Conservation (phyloP, 108 stramenopile species). For the Fragilariopsis cylindrus region DNA sequence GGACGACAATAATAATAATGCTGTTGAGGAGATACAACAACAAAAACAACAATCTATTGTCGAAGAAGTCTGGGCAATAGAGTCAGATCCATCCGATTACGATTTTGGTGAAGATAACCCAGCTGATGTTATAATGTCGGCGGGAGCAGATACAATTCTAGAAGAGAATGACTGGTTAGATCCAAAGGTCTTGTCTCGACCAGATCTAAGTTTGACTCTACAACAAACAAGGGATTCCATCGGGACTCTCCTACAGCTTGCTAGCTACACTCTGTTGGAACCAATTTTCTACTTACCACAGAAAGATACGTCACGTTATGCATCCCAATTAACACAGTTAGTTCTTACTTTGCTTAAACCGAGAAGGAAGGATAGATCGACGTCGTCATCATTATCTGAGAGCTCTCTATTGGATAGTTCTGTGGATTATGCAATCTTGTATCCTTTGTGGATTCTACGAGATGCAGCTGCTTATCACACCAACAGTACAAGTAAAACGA, state of each 20-base stretch:
- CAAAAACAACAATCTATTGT: not conserved
- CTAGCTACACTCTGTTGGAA: slow-evolving; percentile 28
- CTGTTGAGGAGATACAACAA: not conserved
- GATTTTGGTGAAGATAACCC: slow-evolving; percentile 36
- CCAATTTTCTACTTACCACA: slow-evolving; percentile 26
- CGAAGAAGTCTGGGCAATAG: slow-evolving; percentile 47
- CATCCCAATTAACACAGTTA: slow-evolving; percentile 31
- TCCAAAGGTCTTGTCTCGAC: slow-evolving; percentile 21
- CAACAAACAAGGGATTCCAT: slow-evolving; percentile 23
- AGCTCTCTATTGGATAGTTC: not conserved
- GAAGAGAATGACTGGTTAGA: slow-evolving; percentile 27
- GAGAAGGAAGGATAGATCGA: not conserved
- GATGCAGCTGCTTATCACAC: slow-evolving; percentile 27
- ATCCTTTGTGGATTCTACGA: slow-evolving; percentile 44
- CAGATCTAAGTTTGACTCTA: slow-evolving; percentile 9
- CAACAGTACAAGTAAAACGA: not conserved
- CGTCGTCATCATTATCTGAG: not conserved
- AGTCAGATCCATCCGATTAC: slow-evolving; percentile 55
- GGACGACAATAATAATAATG: not conserved
- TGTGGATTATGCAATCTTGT: slow-evolving; percentile 25
- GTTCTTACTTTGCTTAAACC: slow-evolving; percentile 28
- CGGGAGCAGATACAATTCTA: not conserved
- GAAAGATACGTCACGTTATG: slow-evolving; percentile 12
- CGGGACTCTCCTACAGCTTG: slow-evolving; percentile 29
- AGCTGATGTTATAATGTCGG: not conserved